Base-by-base conservation (phyloP, 2,329 filamentous ascomycete genomes). In the Colletotrichum somersetense region DNA sequence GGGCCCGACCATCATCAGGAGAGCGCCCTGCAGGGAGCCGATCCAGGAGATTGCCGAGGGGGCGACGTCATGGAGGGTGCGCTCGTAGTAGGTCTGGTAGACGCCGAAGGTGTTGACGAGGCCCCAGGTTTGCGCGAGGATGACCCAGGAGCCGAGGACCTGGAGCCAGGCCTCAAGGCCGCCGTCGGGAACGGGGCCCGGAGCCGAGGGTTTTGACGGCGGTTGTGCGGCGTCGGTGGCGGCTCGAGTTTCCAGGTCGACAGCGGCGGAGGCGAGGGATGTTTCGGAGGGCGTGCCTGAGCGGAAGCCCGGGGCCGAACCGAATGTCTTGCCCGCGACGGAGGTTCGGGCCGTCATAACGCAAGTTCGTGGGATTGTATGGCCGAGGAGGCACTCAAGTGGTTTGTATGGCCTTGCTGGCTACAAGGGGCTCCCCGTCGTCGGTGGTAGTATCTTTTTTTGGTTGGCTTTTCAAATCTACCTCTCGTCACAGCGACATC, bases 1-100 rank as follows among this genome's bases (percentile, higher is more conserved):
- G 46, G 82, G 76, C 35, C 83, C 83, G 20, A 81, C 70, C 44
- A 84, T 77, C 75, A 84, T 79, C 55, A 86, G 76, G 35, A 85
- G 78, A 48, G 81, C 82, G 8, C 78, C 78, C 71, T 86, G 84
- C 12, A 85, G 74, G 20, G 83, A 82, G 40, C 81, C 83, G 67
- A 86, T 84, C 83, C 84, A 85, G 5, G 83, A 84, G 53, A 87
- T 85, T 50, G 78, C 76, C 1, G 82, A 83, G 1, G 83, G 76
- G 1, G 80, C 79, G 18, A 72, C 56, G 11, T 67, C 71, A 20
- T 84, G 79, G 14, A 83, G 77, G 0, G 76, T 76, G 1, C 77
- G 77, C 74, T 83, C 80, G 73, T 85, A 85, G 76, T 83, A 85
- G 5, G 81, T 82, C 73, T 86, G 83, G 76, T 82, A 86, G 2